Evolutionary conservation across 306 rosid genomes (phyloP).

Genomic region (Rosa persica): DNA sequence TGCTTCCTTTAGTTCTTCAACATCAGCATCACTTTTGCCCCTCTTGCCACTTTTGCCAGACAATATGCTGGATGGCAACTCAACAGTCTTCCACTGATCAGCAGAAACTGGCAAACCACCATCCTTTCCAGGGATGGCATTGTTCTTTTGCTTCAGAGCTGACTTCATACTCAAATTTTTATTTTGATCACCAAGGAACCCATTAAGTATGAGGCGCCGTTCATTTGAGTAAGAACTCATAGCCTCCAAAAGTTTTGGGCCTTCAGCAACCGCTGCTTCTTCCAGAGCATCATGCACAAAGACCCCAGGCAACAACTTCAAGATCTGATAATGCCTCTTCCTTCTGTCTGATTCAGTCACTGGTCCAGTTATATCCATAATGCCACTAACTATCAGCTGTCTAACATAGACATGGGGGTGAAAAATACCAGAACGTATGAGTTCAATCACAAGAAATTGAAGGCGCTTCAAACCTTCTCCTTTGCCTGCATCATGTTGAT

Average conservation of each 20-base stretch:
- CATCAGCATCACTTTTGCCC: slow-evolving; percentile 40
- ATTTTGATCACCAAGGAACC: slow-evolving; percentile 37
- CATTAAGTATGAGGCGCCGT: slow-evolving; percentile 68
- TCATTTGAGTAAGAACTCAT: slow-evolving; percentile 68
- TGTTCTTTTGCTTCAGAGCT: slow-evolving; percentile 41
- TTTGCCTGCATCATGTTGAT: slow-evolving; percentile 81
- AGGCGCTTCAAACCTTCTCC: slow-evolving; percentile 80
- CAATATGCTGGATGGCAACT: slow-evolving; percentile 25
- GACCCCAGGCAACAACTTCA: slow-evolving; percentile 70
- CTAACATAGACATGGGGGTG: slow-evolving; percentile 88
- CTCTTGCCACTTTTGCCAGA: slow-evolving; percentile 46
- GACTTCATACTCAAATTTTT: slow-evolving; percentile 34
- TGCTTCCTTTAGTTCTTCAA: slow-evolving; percentile 76
- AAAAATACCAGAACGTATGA: slow-evolving; percentile 75
- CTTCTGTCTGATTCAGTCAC: slow-evolving; percentile 53
- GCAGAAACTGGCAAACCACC: slow-evolving; percentile 40
- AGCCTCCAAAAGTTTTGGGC: slow-evolving; percentile 56
- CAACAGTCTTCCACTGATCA: slow-evolving; percentile 50
- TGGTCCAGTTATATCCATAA: slow-evolving; percentile 63
- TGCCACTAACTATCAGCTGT: slow-evolving; percentile 89
- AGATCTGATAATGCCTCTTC: slow-evolving; percentile 64
- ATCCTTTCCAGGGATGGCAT: slow-evolving; percentile 50
- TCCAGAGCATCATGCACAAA: slow-evolving; percentile 59
- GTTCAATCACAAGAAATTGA: slow-evolving; percentile 76
- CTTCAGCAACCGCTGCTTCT: slow-evolving; percentile 66